phyloP scores from a whole-genome alignment of 441 rosid genomes.

The Metrosideros polymorpha region DNA sequence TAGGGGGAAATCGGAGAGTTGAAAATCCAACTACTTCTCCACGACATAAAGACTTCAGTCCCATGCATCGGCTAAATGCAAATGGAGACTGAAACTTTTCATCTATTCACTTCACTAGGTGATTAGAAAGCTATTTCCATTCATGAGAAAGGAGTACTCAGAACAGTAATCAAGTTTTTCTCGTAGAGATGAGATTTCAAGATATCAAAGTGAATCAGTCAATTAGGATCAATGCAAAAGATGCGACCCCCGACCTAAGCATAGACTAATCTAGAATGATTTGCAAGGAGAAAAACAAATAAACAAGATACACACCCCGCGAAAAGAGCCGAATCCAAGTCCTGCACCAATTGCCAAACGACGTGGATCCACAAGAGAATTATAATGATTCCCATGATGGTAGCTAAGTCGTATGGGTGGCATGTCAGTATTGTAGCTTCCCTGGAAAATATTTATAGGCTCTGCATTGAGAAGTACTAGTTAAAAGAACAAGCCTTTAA shows the following conservation, averaged over 20 bases:
- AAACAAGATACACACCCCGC: constrained; percentile 47
- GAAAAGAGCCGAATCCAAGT: constrained; percentile 90
- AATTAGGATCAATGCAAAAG: background rate
- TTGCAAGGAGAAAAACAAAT: background rate
- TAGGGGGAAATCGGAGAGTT: background rate
- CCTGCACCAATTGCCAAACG: constrained; percentile 87
- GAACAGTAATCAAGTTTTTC: background rate
- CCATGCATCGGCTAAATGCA: background rate
- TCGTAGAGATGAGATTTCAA: background rate
- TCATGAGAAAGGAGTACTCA: background rate
- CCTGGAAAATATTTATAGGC: constrained; percentile 92
- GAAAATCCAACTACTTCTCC: background rate
- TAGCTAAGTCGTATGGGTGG: constrained; percentile 88
- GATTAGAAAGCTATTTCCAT: background rate
- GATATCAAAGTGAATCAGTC: background rate
- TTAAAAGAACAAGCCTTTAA: background rate
- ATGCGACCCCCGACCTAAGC: background rate
- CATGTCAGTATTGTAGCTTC: constrained; percentile 74
- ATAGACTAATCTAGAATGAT: background rate
- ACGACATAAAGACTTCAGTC: background rate
- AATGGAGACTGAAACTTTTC: background rate
- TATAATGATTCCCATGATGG: constrained; percentile 97
- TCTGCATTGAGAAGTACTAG: constrained; percentile 35
- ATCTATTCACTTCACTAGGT: background rate
- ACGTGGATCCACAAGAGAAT: constrained; percentile 91